Evolutionary conservation across 2,329 filamentous ascomycete species (phyloP).

Genomic region (Zymoseptoria ardabiliae): DNA sequence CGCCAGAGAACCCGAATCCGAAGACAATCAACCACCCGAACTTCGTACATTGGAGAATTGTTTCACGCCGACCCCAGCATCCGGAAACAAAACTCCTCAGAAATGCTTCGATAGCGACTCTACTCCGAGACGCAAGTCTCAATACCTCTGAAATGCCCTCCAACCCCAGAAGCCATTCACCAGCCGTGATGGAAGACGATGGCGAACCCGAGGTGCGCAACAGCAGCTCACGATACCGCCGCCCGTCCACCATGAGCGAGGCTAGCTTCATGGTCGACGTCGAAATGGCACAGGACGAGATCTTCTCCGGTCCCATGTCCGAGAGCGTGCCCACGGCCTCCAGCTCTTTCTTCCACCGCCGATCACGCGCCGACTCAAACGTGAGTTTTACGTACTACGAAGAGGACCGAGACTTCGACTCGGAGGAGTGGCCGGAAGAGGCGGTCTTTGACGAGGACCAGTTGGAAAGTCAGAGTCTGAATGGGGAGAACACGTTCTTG

Average conservation of each 20-base stretch:
- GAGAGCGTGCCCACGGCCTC: constrained; percentile 93
- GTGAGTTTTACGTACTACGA: constrained; percentile 85
- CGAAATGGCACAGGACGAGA: constrained; percentile 97
- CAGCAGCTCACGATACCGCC: constrained; percentile 45
- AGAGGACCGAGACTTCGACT: constrained; percentile 54
- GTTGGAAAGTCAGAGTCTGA: constrained; percentile 36
- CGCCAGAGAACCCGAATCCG: background rate
- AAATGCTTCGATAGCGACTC: background rate
- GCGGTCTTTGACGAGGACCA: constrained; percentile 39
- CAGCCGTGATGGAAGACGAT: constrained; percentile 15
- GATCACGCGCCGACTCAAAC: constrained; percentile 71
- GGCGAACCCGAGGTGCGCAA: constrained; percentile 16
- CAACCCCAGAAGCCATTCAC: constrained; percentile 4
- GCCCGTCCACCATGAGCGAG: constrained; percentile 63
- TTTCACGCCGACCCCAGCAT: background rate
- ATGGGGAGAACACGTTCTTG: constrained; percentile 26
- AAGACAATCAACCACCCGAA: background rate
- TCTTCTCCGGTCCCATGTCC: constrained; percentile 86
- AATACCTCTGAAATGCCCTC: constrained; percentile 3
- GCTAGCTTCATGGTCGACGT: constrained; percentile 73
- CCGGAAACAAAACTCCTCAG: background rate
- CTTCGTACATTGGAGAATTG: background rate
- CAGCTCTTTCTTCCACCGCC: constrained; percentile 83
- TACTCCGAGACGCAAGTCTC: constrained; percentile 9
- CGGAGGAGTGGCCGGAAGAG: constrained; percentile 45